Conservation (phyloP, 202 grass and related monocot genomes). For the Alloteropsis angusta region DNA sequence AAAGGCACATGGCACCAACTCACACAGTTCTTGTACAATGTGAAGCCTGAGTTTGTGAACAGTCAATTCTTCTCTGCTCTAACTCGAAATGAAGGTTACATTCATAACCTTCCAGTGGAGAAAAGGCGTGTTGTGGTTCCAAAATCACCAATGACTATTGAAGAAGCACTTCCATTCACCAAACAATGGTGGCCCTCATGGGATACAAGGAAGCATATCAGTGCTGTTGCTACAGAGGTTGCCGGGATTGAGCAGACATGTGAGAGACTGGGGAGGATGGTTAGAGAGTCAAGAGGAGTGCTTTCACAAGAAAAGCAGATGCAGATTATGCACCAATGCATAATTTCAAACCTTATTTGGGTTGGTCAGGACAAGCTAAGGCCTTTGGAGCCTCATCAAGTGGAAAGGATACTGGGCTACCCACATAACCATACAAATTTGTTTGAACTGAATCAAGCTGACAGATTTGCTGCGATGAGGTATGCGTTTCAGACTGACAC, state of each 20-base stretch:
- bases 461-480: conserved; percentile 47
- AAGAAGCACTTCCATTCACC: conserved; percentile 52
- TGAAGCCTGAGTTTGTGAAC: conserved; percentile 71
- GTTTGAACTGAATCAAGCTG: conserved; percentile 28
- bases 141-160: conserved; percentile 51
- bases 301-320: conserved; percentile 33
- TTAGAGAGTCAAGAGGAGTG: conserved; percentile 41
- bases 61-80: conserved; percentile 64
- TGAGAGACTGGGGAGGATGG: conserved; percentile 34
- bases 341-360: conserved; percentile 56
- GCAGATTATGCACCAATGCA: conserved; percentile 53
- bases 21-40: conserved; percentile 48
- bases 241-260: conserved; percentile 22
- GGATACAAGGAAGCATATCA: conserved; percentile 62
- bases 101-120: conserved; percentile 73
- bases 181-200: conserved; percentile 61
- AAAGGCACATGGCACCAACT: conserved; percentile 47
- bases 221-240: conserved; percentile 29
- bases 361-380: conserved; percentile 46
- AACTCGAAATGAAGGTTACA: conserved; percentile 62
- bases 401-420: conserved; percentile 67
- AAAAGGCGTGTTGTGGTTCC: conserved; percentile 29
- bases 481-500: conserved; percentile 63
- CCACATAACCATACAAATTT: conserved; percentile 50
- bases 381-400: conserved; percentile 47